Conservation (phyloP, 1,139 yeast species). For the Kodamaea fungicola region DNA sequence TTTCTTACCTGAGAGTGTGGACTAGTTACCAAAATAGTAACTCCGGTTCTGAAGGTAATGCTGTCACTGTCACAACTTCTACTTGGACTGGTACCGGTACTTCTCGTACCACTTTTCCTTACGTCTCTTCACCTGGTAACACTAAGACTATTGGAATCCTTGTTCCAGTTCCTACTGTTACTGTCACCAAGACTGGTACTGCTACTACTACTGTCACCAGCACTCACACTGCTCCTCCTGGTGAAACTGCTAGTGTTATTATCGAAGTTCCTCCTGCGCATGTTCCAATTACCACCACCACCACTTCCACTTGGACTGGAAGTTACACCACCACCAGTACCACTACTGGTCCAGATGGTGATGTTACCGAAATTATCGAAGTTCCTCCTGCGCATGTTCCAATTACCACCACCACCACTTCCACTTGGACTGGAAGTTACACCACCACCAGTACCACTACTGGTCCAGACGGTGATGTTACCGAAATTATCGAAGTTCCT, state of each 20-base stretch:
- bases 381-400: slow-evolving; percentile 8
- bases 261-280: slow-evolving; percentile 13
- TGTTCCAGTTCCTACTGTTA: slow-evolving; percentile 12
- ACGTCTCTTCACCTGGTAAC: slow-evolving; percentile 10
- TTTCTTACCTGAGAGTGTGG: slow-evolving; percentile 5
- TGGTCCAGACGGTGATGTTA: slow-evolving; percentile 10
- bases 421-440: slow-evolving; percentile 10
- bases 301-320: slow-evolving; percentile 9
- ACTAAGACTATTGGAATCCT: slow-evolving; percentile 14
- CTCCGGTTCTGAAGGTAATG: slow-evolving; percentile 20
- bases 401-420: slow-evolving; percentile 7
- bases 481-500: slow-evolving; percentile 13
- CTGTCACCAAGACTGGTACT: slow-evolving; percentile 9
- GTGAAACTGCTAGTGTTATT: slow-evolving; percentile 15
- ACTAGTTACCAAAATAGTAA: slow-evolving; percentile 9
- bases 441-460: slow-evolving; percentile 3
- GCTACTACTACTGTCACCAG: slow-evolving; percentile 8
- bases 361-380: slow-evolving; percentile 12
- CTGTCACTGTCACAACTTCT: slow-evolving; percentile 10
- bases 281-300: slow-evolving; percentile 10
- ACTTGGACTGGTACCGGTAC: slow-evolving; percentile 9
- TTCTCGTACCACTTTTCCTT: slow-evolving; percentile 4
- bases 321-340: slow-evolving; percentile 2
- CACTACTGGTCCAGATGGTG: slow-evolving; percentile 7
- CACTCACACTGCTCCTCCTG: slow-evolving; percentile 7